Conservation (phyloP, 208 protist species). For the Entamoeba moshkovskii region DNA sequence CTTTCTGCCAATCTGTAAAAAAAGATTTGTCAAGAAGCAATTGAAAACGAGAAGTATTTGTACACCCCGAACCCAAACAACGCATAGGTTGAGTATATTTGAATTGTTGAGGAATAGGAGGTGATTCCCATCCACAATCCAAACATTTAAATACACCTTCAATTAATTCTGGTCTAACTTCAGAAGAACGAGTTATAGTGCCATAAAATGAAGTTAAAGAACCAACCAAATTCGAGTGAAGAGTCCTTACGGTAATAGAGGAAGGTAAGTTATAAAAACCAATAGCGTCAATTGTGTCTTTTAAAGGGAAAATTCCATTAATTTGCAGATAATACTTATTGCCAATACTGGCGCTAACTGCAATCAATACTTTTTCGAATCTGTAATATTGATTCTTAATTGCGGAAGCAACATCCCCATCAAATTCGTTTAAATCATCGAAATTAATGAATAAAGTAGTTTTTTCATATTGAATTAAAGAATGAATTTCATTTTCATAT, state of each 20-base stretch:
- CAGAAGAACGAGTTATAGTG: constrained; percentile 89
- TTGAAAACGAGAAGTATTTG: constrained; percentile 34
- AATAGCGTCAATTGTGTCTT: background rate
- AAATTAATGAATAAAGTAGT: background rate
- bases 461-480: background rate
- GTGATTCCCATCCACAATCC: constrained; percentile 69
- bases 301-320: background rate
- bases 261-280: background rate
- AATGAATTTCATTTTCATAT: too few species aligned
- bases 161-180: constrained; percentile 90
- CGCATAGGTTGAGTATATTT: constrained; percentile 73
- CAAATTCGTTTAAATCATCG: background rate
- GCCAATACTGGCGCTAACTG: background rate
- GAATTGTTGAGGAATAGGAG: constrained; percentile 82
- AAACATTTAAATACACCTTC: constrained; percentile 79
- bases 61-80: constrained; percentile 29
- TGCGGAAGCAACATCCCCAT: background rate
- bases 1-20: constrained; percentile 94
- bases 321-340: background rate
- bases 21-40: constrained; percentile 47
- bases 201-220: constrained; percentile 75
- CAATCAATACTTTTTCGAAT: background rate
- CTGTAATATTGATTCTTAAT: background rate
- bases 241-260: constrained; percentile 58
- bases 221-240: constrained; percentile 71